phyloP scores from a whole-genome alignment of 805 yeast species.

The Candida lessepsii region DNA sequence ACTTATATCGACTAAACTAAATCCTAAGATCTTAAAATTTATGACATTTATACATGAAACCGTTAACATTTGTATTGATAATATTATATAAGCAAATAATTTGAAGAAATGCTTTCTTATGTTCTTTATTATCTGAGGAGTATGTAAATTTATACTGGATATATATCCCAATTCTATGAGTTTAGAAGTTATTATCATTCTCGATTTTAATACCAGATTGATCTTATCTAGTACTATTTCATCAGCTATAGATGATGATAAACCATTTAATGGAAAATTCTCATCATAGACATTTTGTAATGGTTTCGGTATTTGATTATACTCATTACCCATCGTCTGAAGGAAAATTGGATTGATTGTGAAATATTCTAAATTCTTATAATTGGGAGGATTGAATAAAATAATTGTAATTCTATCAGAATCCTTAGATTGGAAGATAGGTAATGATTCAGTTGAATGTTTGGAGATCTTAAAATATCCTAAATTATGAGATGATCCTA shows the following conservation, averaged over 20 bases:
- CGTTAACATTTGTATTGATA: conserved; percentile 18
- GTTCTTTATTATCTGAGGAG: background rate
- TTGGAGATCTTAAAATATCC: conserved; percentile 6
- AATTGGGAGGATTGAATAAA: conserved; percentile 69
- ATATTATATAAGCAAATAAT: background rate
- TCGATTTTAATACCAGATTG: conserved; percentile 26
- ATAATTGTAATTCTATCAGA: conserved; percentile 14
- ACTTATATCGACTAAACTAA: conserved; percentile 42
- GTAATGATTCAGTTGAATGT: conserved; percentile 3
- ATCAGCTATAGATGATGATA: conserved; percentile 24
- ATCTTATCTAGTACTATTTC: conserved; percentile 32
- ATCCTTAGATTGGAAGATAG: background rate
- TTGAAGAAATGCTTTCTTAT: background rate
- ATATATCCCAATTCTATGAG: background rate
- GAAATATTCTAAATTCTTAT: conserved; percentile 69
- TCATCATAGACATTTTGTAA: background rate
- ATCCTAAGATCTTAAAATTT: conserved; percentile 23
- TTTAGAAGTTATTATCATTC: conserved; percentile 11
- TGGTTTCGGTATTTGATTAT: background rate
- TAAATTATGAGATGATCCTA: background rate
- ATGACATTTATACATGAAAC: conserved; percentile 23
- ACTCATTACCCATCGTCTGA: conserved; percentile 40
- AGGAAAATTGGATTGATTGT: conserved; percentile 72
- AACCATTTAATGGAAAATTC: conserved; percentile 10
- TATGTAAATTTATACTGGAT: background rate